Evolutionary conservation across 495 filamentous ascomycete genomes (phyloP).

Genomic region (Oleoguttula mirabilis): DNA sequence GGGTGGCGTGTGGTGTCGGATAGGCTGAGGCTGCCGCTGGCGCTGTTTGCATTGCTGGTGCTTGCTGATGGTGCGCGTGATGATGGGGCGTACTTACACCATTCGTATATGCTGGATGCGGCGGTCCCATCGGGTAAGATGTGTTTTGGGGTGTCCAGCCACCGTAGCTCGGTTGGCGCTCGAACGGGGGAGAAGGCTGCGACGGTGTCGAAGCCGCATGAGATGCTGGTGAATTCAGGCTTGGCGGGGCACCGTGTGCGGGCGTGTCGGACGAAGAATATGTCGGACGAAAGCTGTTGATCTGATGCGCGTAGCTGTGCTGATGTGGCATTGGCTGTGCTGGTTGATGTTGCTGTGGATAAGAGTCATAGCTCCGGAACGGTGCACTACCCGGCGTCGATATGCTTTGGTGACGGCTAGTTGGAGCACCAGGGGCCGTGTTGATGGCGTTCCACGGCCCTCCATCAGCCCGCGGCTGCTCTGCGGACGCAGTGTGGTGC

Average conservation of each 20-base stretch:
- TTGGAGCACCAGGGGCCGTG: conserved; percentile 10
- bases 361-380: conserved; percentile 17
- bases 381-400: conserved; percentile 7
- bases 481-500: conserved; percentile 7
- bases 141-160: conserved; percentile 14
- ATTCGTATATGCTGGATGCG: conserved; percentile 1
- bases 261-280: not conserved
- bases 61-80: conserved; percentile 7
- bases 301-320: conserved; percentile 4
- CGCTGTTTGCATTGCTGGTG: not conserved
- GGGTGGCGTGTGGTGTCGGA: conserved; percentile 2
- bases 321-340: not conserved
- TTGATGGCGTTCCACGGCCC: conserved; percentile 28
- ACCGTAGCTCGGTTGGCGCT: not conserved
- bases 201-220: conserved; percentile 10
- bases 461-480: conserved; percentile 12
- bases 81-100: too few species aligned
- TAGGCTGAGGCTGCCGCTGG: conserved; percentile 5
- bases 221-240: conserved; percentile 12
- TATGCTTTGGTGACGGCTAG: conserved; percentile 4
- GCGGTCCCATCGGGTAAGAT: conserved; percentile 1
- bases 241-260: conserved; percentile 5
- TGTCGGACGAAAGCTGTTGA: conserved; percentile 15
- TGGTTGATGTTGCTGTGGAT: conserved; percentile 3
- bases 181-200: conserved; percentile 13